phyloP scores from a whole-genome alignment of 345 rosid species.

The Brassica incana region DNA sequence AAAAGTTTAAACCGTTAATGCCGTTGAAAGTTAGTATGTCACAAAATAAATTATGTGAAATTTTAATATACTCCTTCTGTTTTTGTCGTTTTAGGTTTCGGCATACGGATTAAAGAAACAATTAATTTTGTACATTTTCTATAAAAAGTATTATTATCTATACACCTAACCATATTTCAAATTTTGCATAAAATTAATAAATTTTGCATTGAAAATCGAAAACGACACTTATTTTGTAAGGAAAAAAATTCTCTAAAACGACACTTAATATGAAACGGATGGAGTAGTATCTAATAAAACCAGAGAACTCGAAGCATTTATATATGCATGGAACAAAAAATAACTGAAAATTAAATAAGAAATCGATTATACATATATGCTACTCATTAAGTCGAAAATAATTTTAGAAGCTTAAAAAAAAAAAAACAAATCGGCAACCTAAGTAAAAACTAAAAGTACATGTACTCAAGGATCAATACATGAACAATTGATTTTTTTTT shows the following conservation, averaged over 20 bases:
- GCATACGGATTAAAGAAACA: too few species aligned
- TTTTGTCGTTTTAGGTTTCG: too few species aligned
- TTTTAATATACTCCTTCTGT: not conserved
- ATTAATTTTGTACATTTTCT: too few species aligned
- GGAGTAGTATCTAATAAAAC: not conserved
- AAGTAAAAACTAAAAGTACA: slow-evolving; percentile 3
- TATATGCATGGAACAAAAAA: not conserved
- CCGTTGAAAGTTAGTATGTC: not conserved
- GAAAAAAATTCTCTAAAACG: too few species aligned
- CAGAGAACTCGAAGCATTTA: not conserved
- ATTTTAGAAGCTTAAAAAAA: not conserved
- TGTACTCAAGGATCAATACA: not conserved
- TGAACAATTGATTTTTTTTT: too few species aligned
- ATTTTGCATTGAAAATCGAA: too few species aligned
- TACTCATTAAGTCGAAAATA: not conserved
- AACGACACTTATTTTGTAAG: too few species aligned
- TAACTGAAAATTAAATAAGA: not conserved
- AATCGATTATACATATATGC: not conserved
- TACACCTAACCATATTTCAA: too few species aligned
- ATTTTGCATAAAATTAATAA: too few species aligned
- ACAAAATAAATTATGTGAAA: not conserved
- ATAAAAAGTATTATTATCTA: too few species aligned
- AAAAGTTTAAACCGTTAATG: not conserved
- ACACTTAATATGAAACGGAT: too few species aligned
- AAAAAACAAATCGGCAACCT: slow-evolving; percentile 9